Percentiles rank a stretch among this genome's conserved stretches.
These are phyloP conservation scores for Mortierella sp. DNA, from an alignment of 371 early-diverging fungal genomes.

Conservation along the genomic window DNA sequence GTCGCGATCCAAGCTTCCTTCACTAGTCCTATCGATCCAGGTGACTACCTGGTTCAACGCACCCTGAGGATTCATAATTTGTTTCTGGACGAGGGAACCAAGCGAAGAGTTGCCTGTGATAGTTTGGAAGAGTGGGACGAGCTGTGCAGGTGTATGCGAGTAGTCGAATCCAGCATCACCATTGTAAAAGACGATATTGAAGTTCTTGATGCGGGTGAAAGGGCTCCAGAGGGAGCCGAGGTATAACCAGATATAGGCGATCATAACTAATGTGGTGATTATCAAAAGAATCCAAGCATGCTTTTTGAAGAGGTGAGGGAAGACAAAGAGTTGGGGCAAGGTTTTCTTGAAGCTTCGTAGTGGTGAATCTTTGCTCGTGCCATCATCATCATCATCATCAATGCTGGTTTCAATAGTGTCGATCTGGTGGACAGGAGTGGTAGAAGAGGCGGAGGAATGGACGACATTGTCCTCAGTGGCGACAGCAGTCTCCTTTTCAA, in stretches of 20 bases:
- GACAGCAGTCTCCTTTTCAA: constrained; percentile 17
- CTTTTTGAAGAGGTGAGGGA: constrained; percentile 49
- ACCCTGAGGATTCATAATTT: constrained; percentile 47
- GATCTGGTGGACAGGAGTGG: constrained; percentile 36
- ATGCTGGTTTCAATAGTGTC: background rate
- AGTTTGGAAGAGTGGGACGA: constrained; percentile 34
- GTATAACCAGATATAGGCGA: constrained; percentile 59
- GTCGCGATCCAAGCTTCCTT: constrained; percentile 41
- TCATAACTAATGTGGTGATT: constrained; percentile 44
- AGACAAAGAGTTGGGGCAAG: constrained; percentile 48
- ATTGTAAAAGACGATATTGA: constrained; percentile 58
- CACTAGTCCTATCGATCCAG: constrained; percentile 44
- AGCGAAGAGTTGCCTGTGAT: constrained; percentile 47
- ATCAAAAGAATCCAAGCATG: constrained; percentile 35
- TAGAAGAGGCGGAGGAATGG: constrained; percentile 33
- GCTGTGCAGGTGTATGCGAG: constrained; percentile 38
- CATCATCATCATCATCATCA: background rate
- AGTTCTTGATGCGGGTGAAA: constrained; percentile 51
- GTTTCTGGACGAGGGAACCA: constrained; percentile 38
- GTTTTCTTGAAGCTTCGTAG: constrained; percentile 13
- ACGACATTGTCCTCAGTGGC: constrained; percentile 8
- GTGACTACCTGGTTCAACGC: constrained; percentile 37
- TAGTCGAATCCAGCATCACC: constrained; percentile 59
- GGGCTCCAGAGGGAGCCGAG: constrained; percentile 61
- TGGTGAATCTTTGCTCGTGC: background rate